Conservation (phyloP, 306 rosid genomes). For the Glycyrrhiza uralensis region DNA sequence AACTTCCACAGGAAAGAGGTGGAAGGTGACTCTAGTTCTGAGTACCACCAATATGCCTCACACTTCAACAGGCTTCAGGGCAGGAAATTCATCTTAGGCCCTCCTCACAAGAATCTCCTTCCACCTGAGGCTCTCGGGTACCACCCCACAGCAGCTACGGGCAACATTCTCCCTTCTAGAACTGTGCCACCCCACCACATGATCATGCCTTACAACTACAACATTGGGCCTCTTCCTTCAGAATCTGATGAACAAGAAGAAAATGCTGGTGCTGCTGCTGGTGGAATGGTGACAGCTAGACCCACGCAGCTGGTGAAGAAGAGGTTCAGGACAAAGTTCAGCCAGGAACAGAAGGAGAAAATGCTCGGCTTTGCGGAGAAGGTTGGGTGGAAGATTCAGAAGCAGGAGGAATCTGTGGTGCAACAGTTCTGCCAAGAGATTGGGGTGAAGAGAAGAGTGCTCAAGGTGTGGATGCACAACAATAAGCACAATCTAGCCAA, state of each 20-base stretch:
- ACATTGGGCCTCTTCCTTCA: conserved; percentile 50
- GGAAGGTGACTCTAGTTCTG: too few relatives aligned
- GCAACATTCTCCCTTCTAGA: conserved; percentile 54
- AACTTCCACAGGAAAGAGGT: conserved; percentile 85
- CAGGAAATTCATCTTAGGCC: conserved; percentile 46
- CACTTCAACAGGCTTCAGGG: not conserved
- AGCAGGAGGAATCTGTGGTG: conserved; percentile 69
- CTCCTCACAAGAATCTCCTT: conserved; percentile 33
- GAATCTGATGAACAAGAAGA: conserved; percentile 73
- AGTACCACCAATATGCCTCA: conserved; percentile 23
- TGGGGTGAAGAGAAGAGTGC: conserved; percentile 70
- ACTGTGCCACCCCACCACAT: conserved; percentile 48
- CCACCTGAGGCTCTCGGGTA: conserved; percentile 44
- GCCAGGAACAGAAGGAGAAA: conserved; percentile 69
- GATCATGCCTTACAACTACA: conserved; percentile 76
- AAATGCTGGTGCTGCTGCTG: not conserved
- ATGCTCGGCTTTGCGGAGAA: conserved; percentile 65
- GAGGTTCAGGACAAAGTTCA: conserved; percentile 74
- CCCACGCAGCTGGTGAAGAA: conserved; percentile 45
- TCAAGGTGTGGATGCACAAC: conserved; percentile 90
- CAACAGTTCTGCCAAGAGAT: conserved; percentile 76
- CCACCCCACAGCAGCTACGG: conserved; percentile 33
- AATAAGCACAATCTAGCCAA: conserved; percentile 65
- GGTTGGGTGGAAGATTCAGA: conserved; percentile 77
- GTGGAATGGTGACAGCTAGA: not conserved